These are phyloP conservation scores for Rhododendron simsii DNA, from an alignment of 148 eudicot genomes.

Conservation along the genomic window DNA sequence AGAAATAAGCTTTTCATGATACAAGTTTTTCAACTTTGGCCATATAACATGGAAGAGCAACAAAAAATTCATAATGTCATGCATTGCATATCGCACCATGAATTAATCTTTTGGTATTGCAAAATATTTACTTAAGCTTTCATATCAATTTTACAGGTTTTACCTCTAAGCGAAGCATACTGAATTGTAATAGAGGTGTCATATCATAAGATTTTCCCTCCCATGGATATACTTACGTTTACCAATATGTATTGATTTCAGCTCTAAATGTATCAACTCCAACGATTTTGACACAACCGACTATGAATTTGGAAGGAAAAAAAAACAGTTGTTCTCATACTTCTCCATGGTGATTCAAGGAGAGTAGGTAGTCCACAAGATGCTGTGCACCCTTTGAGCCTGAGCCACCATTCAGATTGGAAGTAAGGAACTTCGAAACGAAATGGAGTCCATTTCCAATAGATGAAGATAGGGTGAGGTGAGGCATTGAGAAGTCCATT, in stretches of 20 bases:
- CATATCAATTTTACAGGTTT: not conserved
- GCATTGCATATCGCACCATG: not conserved
- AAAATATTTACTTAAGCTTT: not conserved
- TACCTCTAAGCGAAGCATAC: not conserved
- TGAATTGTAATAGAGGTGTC: not conserved
- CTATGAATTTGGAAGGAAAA: not conserved
- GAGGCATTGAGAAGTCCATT: conserved; percentile 55
- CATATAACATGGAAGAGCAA: not conserved
- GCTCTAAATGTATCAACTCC: not conserved
- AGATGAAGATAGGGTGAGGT: conserved; percentile 61
- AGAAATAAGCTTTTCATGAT: not conserved
- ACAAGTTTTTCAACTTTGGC: not conserved
- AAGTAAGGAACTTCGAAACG: conserved; percentile 64
- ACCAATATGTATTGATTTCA: not conserved
- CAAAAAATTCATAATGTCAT: not conserved
- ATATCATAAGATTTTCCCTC: not conserved
- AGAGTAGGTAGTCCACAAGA: conserved; percentile 69
- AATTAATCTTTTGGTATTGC: not conserved
- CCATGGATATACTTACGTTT: not conserved
- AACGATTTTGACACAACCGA: not conserved
- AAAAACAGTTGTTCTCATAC: conserved; percentile 31
- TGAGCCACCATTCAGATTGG: conserved; percentile 44
- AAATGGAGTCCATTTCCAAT: conserved; percentile 72
- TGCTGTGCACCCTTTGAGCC: conserved; percentile 47
- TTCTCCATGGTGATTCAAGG: conserved; percentile 61